Conservation (phyloP, 2,329 filamentous ascomycete genomes). For the Endoconidiophora polonica region DNA sequence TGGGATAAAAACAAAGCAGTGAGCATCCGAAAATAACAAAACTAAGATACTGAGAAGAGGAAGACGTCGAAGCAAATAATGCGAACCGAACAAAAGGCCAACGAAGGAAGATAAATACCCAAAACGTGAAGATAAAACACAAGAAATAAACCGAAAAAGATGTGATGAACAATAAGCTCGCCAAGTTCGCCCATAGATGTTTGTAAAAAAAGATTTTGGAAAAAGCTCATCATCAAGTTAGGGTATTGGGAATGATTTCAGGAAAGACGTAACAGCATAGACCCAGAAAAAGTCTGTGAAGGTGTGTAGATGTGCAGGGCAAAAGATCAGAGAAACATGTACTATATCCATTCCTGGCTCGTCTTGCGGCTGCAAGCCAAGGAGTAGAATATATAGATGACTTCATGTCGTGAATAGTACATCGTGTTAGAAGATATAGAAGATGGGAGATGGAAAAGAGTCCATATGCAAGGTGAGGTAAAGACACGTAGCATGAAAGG, state of each 20-base stretch:
- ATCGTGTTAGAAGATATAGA: neutral
- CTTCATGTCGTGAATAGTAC: too few species aligned
- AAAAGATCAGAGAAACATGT: neutral
- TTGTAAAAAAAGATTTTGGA: neutral
- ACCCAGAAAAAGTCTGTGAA: neutral
- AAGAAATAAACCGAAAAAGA: neutral
- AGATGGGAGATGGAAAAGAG: neutral
- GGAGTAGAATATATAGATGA: neutral
- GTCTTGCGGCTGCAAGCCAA: neutral
- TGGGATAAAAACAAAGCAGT: neutral
- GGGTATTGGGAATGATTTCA: constrained; percentile 3
- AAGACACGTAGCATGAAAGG: too few species aligned
- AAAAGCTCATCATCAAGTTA: too few species aligned
- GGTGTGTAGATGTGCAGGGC: neutral
- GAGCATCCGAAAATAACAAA: neutral
- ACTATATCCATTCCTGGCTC: neutral
- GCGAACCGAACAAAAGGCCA: neutral
- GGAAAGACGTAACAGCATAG: constrained; percentile 4
- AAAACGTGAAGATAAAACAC: constrained; percentile 1
- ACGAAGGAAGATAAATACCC: neutral
- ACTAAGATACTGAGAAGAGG: neutral
- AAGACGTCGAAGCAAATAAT: neutral
- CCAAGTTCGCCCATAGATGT: constrained; percentile 2
- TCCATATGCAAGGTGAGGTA: neutral
- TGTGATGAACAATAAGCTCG: neutral